Percentiles rank a stretch among this genome's conserved stretches.
Evolutionary conservation across 352 stramenopile species (phyloP).

Genomic region (Globisporangium abappressorium): DNA sequence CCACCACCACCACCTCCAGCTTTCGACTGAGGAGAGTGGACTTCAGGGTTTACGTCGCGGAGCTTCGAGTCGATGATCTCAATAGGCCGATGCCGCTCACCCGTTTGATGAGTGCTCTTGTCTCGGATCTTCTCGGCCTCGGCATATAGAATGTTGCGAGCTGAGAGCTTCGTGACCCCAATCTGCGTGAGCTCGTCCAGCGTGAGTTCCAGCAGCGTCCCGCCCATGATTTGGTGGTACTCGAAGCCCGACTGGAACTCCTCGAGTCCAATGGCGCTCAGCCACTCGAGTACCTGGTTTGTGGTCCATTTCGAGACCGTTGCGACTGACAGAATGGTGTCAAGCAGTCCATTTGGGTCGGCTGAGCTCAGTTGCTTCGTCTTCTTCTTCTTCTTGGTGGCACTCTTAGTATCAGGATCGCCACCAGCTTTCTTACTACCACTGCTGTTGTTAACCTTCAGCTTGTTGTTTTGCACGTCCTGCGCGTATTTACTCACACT

Average conservation of each 20-base stretch:
- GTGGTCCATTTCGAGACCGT: slow-evolving; percentile 52
- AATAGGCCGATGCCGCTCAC: neutral
- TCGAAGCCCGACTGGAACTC: slow-evolving; percentile 71
- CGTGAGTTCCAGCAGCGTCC: slow-evolving; percentile 41
- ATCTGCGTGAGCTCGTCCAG: slow-evolving; percentile 44
- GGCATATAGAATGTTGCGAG: slow-evolving; percentile 52
- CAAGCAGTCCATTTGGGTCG: neutral
- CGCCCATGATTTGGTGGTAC: slow-evolving; percentile 73
- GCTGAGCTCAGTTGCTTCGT: neutral
- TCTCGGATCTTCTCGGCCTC: slow-evolving; percentile 51
- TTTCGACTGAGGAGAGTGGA: slow-evolving; percentile 23
- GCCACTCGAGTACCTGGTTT: slow-evolving; percentile 62
- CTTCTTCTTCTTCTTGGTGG: slow-evolving; percentile 23
- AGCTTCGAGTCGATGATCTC: slow-evolving; percentile 71
- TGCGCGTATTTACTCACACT: slow-evolving; percentile 70
- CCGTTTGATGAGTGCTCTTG: slow-evolving; percentile 6
- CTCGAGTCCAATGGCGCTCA: slow-evolving; percentile 49
- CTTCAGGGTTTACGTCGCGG: slow-evolving; percentile 32
- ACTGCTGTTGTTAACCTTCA: neutral
- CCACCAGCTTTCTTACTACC: neutral
- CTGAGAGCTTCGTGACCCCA: slow-evolving; percentile 51
- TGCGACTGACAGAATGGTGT: slow-evolving; percentile 31
- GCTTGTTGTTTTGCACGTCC: slow-evolving; percentile 49
- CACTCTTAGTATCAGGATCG: neutral
- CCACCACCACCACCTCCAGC: neutral